phyloP scores from a whole-genome alignment of 345 rosid genomes.

The Trapa bicornis region DNA sequence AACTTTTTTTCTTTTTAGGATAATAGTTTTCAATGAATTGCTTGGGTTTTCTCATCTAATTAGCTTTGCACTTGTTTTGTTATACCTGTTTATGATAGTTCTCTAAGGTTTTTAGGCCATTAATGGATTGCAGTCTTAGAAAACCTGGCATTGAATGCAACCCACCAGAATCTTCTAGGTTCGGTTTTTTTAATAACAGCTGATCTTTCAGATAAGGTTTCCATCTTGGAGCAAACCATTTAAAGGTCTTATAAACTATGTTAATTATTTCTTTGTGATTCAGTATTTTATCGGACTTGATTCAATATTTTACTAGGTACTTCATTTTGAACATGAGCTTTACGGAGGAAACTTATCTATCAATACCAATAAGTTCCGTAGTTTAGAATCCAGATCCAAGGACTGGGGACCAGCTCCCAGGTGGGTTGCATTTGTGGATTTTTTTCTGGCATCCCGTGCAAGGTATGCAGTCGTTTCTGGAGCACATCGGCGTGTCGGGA shows the following conservation, averaged over 20 bases:
- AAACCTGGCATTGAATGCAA: too few relatives aligned
- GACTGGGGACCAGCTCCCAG: conserved; percentile 99
- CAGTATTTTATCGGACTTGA: conserved; percentile 3
- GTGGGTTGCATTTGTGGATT: conserved; percentile 99
- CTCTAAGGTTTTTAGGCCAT: background rate
- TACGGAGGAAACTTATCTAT: conserved; percentile 50
- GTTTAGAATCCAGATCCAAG: conserved; percentile 56
- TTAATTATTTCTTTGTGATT: too few relatives aligned
- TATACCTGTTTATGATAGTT: background rate
- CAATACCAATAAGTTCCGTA: conserved; percentile 23
- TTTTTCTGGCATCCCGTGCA: conserved; percentile 87
- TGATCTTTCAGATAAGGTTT: background rate
- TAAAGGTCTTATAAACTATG: background rate
- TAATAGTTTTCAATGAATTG: background rate
- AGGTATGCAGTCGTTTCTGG: conserved; percentile 69
- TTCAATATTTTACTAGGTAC: conserved; percentile 36
- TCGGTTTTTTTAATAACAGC: background rate
- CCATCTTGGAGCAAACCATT: background rate
- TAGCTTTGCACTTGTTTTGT: background rate
- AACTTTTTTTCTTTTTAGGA: background rate
- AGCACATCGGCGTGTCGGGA: conserved; percentile 84
- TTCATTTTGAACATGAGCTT: conserved; percentile 64
- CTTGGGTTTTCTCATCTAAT: background rate
- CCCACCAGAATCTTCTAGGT: background rate
- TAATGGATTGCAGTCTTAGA: too few relatives aligned